Percentiles rank a stretch among this genome's conserved stretches.
These are phyloP conservation scores for Trichophyton rubrum DNA, from an alignment of 2,329 filamentous ascomycete genomes.

Conservation along the genomic window DNA sequence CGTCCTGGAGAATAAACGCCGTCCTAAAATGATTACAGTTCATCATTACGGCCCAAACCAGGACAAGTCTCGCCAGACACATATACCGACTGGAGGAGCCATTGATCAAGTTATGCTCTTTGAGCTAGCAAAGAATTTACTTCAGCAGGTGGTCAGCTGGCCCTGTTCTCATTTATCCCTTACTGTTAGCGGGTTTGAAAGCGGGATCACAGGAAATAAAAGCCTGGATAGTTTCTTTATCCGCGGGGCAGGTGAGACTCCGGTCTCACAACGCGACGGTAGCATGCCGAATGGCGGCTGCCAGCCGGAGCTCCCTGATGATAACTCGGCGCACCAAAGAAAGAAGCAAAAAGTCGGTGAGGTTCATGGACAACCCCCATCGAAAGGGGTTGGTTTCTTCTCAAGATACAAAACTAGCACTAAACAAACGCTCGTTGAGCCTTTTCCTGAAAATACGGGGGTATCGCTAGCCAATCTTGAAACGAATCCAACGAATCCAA, in stretches of 20 bases:
- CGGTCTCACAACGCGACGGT: background rate
- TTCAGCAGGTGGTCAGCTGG: constrained; percentile 71
- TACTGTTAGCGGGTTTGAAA: constrained; percentile 84
- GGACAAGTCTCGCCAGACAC: constrained; percentile 59
- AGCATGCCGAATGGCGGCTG: background rate
- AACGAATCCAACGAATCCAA: background rate
- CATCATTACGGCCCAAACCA: constrained; percentile 66
- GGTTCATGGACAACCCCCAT: background rate
- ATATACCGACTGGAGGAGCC: constrained; percentile 62
- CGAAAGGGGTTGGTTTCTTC: background rate
- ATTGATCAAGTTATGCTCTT: constrained; percentile 63
- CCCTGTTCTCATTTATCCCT: constrained; percentile 84
- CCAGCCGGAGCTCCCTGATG: background rate
- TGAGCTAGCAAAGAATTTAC: constrained; percentile 60
- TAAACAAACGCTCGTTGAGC: background rate
- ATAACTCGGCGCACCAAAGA: background rate
- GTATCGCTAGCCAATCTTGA: background rate
- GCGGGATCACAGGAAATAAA: constrained; percentile 69
- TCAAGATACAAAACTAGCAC: background rate
- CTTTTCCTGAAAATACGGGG: background rate
- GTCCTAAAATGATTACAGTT: constrained; percentile 74
- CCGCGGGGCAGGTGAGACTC: constrained; percentile 23
- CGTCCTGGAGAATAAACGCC: constrained; percentile 70
- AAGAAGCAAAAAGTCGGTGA: background rate
- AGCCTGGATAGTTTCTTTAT: constrained; percentile 80